Evolutionary conservation across 2,329 filamentous ascomycete genomes (phyloP).

Genomic region (Helotiales sp.): DNA sequence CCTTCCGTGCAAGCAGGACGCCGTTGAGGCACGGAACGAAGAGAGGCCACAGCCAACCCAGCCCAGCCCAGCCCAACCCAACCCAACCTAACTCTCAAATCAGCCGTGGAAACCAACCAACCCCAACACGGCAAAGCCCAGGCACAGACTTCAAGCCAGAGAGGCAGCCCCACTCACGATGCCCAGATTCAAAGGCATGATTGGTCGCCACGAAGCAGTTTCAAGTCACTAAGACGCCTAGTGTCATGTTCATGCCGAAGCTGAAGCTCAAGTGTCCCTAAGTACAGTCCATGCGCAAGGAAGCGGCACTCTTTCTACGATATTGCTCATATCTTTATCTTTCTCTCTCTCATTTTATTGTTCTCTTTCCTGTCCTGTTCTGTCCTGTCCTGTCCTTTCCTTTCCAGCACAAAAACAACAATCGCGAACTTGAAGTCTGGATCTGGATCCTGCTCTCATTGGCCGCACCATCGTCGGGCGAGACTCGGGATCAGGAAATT

Average conservation of each 20-base stretch:
- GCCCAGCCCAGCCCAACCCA: no score
- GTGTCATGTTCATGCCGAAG: not conserved
- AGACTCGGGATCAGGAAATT: not conserved
- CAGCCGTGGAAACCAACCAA: not conserved
- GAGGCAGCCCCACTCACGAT: not conserved
- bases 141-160: not conserved
- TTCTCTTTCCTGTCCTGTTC: no score
- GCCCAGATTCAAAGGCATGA: not conserved
- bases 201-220: not conserved
- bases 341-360: not conserved
- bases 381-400: no score
- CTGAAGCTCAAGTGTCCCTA: not conserved
- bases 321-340: no score
- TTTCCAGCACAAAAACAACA: not conserved
- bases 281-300: not conserved
- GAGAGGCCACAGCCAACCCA: not conserved
- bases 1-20: not conserved
- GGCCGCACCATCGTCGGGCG: not conserved
- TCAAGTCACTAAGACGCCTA: not conserved
- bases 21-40: not conserved
- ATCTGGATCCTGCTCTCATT: not conserved
- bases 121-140: not conserved
- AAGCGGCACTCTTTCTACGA: no score
- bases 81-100: no score
- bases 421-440: not conserved